phyloP scores from a whole-genome alignment of 768 basidiomycete genomes.

The Chalciporus piperatus region DNA sequence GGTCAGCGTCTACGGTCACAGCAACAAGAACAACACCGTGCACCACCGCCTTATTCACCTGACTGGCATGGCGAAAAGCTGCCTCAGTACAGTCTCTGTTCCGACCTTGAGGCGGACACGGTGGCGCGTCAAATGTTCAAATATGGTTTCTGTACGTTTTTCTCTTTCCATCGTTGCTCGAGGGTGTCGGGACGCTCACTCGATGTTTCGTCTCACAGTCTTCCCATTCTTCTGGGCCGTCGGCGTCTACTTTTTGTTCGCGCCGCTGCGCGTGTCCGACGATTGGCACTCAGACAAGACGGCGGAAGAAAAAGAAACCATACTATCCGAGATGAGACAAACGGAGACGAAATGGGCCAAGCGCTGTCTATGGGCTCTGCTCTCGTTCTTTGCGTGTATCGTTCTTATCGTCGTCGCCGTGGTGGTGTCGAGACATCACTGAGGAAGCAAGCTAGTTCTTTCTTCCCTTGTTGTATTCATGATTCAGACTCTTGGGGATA shows the following conservation, averaged over 20 bases:
- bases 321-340: slow-evolving; percentile 46
- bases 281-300: slow-evolving; percentile 60
- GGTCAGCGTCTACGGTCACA: slow-evolving; percentile 21
- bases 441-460: slow-evolving; percentile 11
- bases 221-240: slow-evolving; percentile 64
- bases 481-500: slow-evolving; percentile 1
- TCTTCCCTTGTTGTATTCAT: neutral
- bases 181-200: neutral
- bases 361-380: slow-evolving; percentile 53
- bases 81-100: slow-evolving; percentile 19
- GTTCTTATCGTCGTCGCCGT: slow-evolving; percentile 25
- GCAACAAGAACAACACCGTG: slow-evolving; percentile 7
- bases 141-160: slow-evolving; percentile 56
- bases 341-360: slow-evolving; percentile 56
- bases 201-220: slow-evolving; percentile 33
- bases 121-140: slow-evolving; percentile 61
- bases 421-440: slow-evolving; percentile 19
- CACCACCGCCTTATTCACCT: slow-evolving; percentile 45
- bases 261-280: slow-evolving; percentile 47
- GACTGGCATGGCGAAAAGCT: slow-evolving; percentile 37
- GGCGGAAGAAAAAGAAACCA: slow-evolving; percentile 44
- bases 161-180: neutral
- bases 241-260: slow-evolving; percentile 53
- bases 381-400: slow-evolving; percentile 42
- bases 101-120: slow-evolving; percentile 47